These are phyloP conservation scores for Myxozyma udenii DNA, from an alignment of 805 yeast species.

Conservation along the genomic window DNA sequence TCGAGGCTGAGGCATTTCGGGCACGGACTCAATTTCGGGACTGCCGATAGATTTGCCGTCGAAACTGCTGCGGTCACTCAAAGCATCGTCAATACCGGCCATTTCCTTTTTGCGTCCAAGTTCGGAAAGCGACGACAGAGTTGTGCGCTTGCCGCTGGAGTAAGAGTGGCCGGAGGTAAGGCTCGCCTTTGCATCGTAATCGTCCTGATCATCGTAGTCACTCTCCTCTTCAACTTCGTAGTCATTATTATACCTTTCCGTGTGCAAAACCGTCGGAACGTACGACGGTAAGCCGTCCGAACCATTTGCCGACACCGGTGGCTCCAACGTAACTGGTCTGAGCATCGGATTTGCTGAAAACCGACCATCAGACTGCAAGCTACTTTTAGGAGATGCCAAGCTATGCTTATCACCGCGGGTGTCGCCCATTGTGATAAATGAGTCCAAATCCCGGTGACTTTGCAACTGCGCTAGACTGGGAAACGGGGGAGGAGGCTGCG, in stretches of 20 bases:
- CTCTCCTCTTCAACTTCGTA: constrained; percentile 6
- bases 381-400: background rate
- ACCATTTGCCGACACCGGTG: background rate
- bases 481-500: constrained; percentile 15
- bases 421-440: constrained; percentile 9
- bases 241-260: too few relatives aligned
- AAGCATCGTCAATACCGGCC: constrained; percentile 12
- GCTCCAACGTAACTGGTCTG: background rate
- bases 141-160: constrained; percentile 21
- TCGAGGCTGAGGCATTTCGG: constrained; percentile 33
- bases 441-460: constrained; percentile 10
- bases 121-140: constrained; percentile 4
- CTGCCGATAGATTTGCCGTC: constrained; percentile 18
- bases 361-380: background rate
- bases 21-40: constrained; percentile 23
- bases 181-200: background rate
- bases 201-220: constrained; percentile 3
- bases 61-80: background rate
- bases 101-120: constrained; percentile 5
- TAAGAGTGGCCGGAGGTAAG: constrained; percentile 30
- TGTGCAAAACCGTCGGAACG: background rate
- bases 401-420: background rate
- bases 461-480: constrained; percentile 15
- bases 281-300: background rate
- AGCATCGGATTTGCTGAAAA: background rate